A percentile compares a stretch with the other conserved stretches of the same genome.
Conservation (phyloP, 2,329 filamentous ascomycete genomes). For the Alternaria ventricosa region DNA sequence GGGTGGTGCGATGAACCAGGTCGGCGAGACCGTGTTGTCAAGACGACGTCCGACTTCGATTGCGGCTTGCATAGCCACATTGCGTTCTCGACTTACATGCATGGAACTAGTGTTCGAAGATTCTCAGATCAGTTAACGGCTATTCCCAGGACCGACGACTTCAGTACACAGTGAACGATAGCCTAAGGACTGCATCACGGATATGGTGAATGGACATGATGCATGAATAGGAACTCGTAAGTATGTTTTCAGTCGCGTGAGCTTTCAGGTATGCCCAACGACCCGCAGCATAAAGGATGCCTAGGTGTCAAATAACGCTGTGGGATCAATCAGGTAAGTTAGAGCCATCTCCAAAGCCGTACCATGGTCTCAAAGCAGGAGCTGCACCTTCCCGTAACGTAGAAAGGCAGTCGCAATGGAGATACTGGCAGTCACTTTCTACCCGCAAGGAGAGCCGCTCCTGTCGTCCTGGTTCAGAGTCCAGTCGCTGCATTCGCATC, state of each 20-base stretch:
- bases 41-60: not conserved
- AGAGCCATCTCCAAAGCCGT: not conserved
- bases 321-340: not conserved
- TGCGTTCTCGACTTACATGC: not conserved
- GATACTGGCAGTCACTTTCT: not conserved
- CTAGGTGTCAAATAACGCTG: not conserved
- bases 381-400: not conserved
- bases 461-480: slow-evolving; percentile 1
- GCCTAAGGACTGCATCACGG: not conserved
- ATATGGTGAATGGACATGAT: not conserved
- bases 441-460: not conserved
- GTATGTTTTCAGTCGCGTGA: not conserved
- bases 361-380: not conserved
- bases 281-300: not conserved
- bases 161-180: not conserved
- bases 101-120: not conserved
- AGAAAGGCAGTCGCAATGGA: not conserved
- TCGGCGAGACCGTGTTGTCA: not conserved
- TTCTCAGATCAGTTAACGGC: not conserved
- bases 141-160: not conserved
- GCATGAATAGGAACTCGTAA: not conserved
- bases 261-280: not conserved
- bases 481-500: not conserved
- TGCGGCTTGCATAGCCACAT: not conserved
- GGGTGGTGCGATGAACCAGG: not conserved